Conservation (phyloP, 768 basidiomycete genomes). For the Tricholoma sp. region DNA sequence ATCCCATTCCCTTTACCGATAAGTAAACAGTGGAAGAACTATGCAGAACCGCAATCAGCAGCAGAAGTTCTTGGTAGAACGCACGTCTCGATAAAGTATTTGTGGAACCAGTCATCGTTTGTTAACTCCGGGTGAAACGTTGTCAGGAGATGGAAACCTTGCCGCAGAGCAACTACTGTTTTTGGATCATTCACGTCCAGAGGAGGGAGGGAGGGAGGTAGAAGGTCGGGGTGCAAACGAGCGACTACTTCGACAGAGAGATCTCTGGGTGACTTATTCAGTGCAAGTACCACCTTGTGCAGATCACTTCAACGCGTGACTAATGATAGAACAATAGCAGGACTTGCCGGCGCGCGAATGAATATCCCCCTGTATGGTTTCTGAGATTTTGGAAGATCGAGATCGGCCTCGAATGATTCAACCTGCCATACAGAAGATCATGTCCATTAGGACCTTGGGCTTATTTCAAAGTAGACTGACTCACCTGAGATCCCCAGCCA, state of each 20-base stretch:
- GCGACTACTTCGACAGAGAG: slow-evolving; percentile 65
- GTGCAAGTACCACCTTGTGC: slow-evolving; percentile 55
- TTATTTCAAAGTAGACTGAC: slow-evolving; percentile 9
- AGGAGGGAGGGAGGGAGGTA: slow-evolving; percentile 31
- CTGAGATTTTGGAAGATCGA: slow-evolving; percentile 59
- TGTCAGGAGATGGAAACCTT: slow-evolving; percentile 81
- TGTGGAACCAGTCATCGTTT: slow-evolving; percentile 82
- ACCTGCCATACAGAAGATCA: slow-evolving; percentile 41
- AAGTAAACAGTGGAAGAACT: background rate
- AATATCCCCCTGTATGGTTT: slow-evolving; percentile 78
- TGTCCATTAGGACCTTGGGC: background rate
- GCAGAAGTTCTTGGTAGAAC: slow-evolving; percentile 34
- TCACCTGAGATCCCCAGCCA: slow-evolving; percentile 90
- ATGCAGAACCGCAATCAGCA: background rate
- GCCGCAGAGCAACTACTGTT: slow-evolving; percentile 78
- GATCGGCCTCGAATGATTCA: slow-evolving; percentile 84
- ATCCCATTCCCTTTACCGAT: background rate
- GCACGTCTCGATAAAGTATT: slow-evolving; percentile 81
- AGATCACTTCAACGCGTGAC: background rate
- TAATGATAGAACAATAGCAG: background rate
- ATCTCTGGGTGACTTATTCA: slow-evolving; percentile 42
- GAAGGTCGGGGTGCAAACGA: slow-evolving; percentile 25
- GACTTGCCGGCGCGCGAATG: slow-evolving; percentile 85
- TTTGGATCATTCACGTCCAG: slow-evolving; percentile 49
- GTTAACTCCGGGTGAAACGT: slow-evolving; percentile 96